A percentile compares a stretch with the other conserved stretches of the same genome.
Evolutionary conservation across 352 stramenopile genomes (phyloP).

Genomic region (Phytophthora podocarpi): DNA sequence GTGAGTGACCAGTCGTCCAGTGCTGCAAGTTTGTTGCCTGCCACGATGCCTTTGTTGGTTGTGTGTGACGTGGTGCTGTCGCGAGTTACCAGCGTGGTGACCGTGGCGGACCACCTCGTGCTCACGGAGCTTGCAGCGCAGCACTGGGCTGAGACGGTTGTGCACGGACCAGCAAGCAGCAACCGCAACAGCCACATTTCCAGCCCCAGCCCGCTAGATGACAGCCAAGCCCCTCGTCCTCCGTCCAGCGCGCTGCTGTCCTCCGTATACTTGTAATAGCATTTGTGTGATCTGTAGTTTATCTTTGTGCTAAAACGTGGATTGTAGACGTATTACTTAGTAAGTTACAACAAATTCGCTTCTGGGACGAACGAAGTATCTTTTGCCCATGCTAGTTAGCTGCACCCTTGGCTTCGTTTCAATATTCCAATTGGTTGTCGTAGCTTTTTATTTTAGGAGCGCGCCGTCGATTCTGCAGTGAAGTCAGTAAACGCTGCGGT

Average conservation of each 20-base stretch:
- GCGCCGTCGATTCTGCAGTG: too few relatives aligned
- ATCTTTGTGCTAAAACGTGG: too few relatives aligned
- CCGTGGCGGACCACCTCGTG: conserved; percentile 45
- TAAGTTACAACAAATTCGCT: too few relatives aligned
- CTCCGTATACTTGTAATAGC: conserved; percentile 22
- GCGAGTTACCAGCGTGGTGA: conserved; percentile 36
- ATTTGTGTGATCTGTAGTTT: not conserved
- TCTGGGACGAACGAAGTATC: too few relatives aligned
- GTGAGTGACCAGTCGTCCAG: not conserved
- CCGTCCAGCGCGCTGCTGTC: conserved; percentile 26
- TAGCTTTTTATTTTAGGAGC: too few relatives aligned
- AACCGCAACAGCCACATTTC: conserved; percentile 3
- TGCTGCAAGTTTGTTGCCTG: conserved; percentile 14
- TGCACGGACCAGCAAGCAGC: not conserved
- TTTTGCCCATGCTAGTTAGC: too few relatives aligned
- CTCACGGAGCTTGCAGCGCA: conserved; percentile 49
- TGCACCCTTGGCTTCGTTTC: too few relatives aligned
- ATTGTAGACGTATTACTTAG: too few relatives aligned
- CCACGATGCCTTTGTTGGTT: conserved; percentile 48
- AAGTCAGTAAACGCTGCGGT: too few relatives aligned
- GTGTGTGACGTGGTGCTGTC: conserved; percentile 48
- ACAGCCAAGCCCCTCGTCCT: conserved; percentile 17
- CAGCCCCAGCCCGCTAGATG: conserved; percentile 14
- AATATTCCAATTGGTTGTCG: too few relatives aligned
- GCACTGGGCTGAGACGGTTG: conserved; percentile 49